Percentiles rank a stretch among this genome's conserved stretches.
Evolutionary conservation across 2,329 filamentous ascomycete genomes (phyloP).

Genomic region (Fonsecaea erecta): DNA sequence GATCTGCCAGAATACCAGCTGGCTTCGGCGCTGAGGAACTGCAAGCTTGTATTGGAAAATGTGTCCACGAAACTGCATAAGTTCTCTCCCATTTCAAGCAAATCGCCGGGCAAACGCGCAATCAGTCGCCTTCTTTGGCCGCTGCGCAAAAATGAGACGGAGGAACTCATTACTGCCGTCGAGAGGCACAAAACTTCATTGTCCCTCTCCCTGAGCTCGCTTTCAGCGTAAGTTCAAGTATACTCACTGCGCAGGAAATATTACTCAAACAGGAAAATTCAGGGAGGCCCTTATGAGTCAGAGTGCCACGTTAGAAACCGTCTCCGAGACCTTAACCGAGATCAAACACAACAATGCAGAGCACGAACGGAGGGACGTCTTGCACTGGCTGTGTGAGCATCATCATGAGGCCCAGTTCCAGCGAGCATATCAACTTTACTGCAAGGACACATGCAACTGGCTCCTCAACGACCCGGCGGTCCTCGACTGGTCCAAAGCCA

Average conservation of each 20-base stretch:
- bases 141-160: slow-evolving; percentile 23
- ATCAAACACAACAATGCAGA: slow-evolving; percentile 18
- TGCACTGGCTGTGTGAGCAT: slow-evolving; percentile 30
- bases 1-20: slow-evolving; percentile 11
- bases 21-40: slow-evolving; percentile 13
- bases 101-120: slow-evolving; percentile 10
- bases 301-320: slow-evolving; percentile 13
- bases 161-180: slow-evolving; percentile 19
- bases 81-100: slow-evolving; percentile 1
- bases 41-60: slow-evolving; percentile 6
- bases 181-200: slow-evolving; percentile 29
- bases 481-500: slow-evolving; percentile 19
- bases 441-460: slow-evolving; percentile 26
- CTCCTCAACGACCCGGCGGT: slow-evolving; percentile 23
- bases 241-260: neutral
- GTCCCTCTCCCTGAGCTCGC: slow-evolving; percentile 20
- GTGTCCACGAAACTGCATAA: slow-evolving; percentile 21
- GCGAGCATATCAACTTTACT: slow-evolving; percentile 25
- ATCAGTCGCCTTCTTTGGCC: slow-evolving; percentile 29
- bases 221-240: slow-evolving; percentile 24
- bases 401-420: slow-evolving; percentile 28
- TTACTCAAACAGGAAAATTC: slow-evolving; percentile 11
- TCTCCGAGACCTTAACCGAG: slow-evolving; percentile 21
- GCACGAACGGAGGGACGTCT: slow-evolving; percentile 19
- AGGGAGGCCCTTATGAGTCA: slow-evolving; percentile 26